Conservation (phyloP, 805 yeast species). For the Ogataea sp. region DNA sequence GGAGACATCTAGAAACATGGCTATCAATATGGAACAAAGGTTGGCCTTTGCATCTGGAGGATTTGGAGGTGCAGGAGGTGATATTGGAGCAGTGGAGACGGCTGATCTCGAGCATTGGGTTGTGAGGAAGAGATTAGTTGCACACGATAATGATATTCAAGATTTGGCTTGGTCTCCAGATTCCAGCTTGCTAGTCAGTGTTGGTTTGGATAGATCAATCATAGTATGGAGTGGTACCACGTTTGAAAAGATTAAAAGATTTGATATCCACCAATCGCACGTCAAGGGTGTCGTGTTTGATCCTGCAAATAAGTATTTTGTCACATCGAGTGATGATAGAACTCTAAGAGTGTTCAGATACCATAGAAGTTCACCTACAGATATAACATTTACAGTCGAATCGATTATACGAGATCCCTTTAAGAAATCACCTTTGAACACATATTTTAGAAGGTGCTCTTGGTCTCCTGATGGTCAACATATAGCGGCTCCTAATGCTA, state of each 20-base stretch:
- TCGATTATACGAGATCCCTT: slow-evolving; percentile 80
- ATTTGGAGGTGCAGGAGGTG: slow-evolving; percentile 25
- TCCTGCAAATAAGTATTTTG: slow-evolving; percentile 96
- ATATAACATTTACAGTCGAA: slow-evolving; percentile 80
- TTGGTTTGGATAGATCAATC: slow-evolving; percentile 88
- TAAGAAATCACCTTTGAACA: slow-evolving; percentile 79
- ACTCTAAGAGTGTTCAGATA: slow-evolving; percentile 83
- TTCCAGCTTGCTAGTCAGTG: slow-evolving; percentile 81
- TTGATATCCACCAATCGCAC: slow-evolving; percentile 89
- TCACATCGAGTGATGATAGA: slow-evolving; percentile 94
- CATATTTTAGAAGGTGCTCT: slow-evolving; percentile 79
- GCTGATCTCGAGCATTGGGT: slow-evolving; percentile 89
- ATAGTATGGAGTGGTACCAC: slow-evolving; percentile 92
- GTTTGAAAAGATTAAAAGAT: slow-evolving; percentile 80
- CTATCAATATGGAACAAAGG: slow-evolving; percentile 18
- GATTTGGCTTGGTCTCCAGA: slow-evolving; percentile 99
- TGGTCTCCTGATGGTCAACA: slow-evolving; percentile 92
- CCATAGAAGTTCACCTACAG: slow-evolving; percentile 58
- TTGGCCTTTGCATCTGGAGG: slow-evolving; percentile 7
- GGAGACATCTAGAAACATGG: slow-evolving; percentile 37
- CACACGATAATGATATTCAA: slow-evolving; percentile 96
- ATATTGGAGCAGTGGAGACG: slow-evolving; percentile 45
- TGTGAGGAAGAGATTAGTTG: slow-evolving; percentile 83
- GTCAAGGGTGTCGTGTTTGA: slow-evolving; percentile 97
- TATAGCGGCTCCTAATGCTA: slow-evolving; percentile 79